Conservation (phyloP, 2,329 filamentous ascomycete genomes). For the Nannizziopsis arthrosporioides region DNA sequence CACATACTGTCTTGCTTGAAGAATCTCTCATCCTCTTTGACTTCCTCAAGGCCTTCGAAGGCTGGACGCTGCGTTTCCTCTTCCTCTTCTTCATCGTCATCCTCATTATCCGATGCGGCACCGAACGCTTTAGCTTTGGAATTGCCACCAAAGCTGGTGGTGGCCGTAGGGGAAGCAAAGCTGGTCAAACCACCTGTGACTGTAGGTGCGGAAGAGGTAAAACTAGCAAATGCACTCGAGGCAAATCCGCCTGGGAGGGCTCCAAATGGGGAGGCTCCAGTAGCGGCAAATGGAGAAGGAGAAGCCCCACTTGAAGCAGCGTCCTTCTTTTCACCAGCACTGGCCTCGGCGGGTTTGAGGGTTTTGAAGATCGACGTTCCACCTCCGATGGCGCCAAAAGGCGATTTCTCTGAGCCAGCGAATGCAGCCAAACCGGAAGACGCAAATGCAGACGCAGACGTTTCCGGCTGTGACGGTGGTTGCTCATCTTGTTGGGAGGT, state of each 20-base stretch:
- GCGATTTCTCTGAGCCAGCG: conserved; percentile 49
- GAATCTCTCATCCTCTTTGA: conserved; percentile 40
- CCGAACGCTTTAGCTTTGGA: conserved; percentile 55
- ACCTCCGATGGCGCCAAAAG: conserved; percentile 48
- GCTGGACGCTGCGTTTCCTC: conserved; percentile 37
- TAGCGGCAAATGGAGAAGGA: too few relatives aligned
- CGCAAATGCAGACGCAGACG: conserved; percentile 53
- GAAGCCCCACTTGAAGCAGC: background rate
- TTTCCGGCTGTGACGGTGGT: conserved; percentile 25
- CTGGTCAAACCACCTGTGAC: conserved; percentile 44
- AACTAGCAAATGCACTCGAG: conserved; percentile 34
- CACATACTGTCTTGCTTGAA: conserved; percentile 54
- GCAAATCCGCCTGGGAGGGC: conserved; percentile 26
- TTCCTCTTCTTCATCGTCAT: conserved; percentile 40
- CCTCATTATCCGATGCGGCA: conserved; percentile 47
- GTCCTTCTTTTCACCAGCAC: background rate
- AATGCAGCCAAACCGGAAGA: conserved; percentile 58
- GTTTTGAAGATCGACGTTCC: conserved; percentile 28
- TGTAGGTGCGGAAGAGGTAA: conserved; percentile 37
- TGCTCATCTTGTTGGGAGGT: conserved; percentile 14
- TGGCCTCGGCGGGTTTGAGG: conserved; percentile 13
- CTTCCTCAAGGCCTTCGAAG: conserved; percentile 40
- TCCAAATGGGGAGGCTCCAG: conserved; percentile 28
- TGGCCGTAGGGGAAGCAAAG: conserved; percentile 55
- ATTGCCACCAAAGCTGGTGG: conserved; percentile 30